Evolutionary conservation across 2,329 filamentous ascomycete genomes (phyloP), one percentile per base, ranked within the genome.

Genomic region (Penicillium sp.): DNA sequence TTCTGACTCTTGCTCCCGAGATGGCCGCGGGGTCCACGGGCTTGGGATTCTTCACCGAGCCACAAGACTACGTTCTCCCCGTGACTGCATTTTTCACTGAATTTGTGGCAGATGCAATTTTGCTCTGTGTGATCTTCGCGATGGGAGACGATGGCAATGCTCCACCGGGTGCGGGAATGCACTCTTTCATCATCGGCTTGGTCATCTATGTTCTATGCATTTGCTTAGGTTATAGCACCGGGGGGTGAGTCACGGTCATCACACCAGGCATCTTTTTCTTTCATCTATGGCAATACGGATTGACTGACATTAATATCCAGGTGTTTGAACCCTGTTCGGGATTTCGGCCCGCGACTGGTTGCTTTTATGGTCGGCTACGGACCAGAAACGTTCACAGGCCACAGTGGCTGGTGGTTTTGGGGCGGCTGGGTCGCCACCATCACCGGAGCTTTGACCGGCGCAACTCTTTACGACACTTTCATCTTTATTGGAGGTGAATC

Each of bases 141-240:
- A 48, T 71, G 37, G 67, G 71, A 12, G 73, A 74, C 43, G 69
- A 73, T 37, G 62, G 62, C 9, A 75, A 75, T 46, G 66, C 69
- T 0, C 72, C 73, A 2, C 72, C 72, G 1, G 71, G 72, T 1
- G 70, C 70, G 8, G 68, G 68, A 49, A 70, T 68, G 68, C 63
- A 67, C 28, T 61, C 67, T 0, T 68, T 71, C 25, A 45, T 57
- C 5, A 32, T 55, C 8, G 56, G 54, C 1, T 46, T 58, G 28
- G 18, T 58, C 3, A 55, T 57, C 39, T 49, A 43, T 3, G 43
- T 57, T 24, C 24, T 57, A 9, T 43, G 49, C 24, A 46, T 58
- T 48, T 45, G 48, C 4, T 54, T 71, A 11, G 66, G 65, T 0
- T 69, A 64, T 51, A 69, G 68, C 36, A 69, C 66, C 3, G 68